A percentile compares a stretch with the other conserved stretches of the same genome.
These are phyloP conservation scores for Boletus nobilissimus DNA, from an alignment of 1,284 basidiomycete genomes.

Conservation along the genomic window DNA sequence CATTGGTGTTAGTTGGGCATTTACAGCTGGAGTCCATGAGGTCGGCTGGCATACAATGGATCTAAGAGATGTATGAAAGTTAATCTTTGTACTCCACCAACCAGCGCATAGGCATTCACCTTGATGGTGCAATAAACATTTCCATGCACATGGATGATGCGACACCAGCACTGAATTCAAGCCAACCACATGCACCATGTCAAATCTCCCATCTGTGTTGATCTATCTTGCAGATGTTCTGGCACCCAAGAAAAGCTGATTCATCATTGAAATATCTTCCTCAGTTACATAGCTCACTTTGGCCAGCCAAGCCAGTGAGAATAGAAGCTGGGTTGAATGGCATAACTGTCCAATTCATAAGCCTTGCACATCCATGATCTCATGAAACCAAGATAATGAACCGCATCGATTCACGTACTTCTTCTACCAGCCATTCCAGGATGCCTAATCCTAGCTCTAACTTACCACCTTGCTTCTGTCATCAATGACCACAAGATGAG, in stretches of 20 bases:
- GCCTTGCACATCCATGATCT: slow-evolving; percentile 14
- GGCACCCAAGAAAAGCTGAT: slow-evolving; percentile 94
- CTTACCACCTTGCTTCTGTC: slow-evolving; percentile 96
- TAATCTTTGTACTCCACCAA: slow-evolving; percentile 21
- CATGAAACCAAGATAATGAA: slow-evolving; percentile 49
- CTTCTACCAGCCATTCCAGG: slow-evolving; percentile 82
- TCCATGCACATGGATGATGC: slow-evolving; percentile 19
- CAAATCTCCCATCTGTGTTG: slow-evolving; percentile 53
- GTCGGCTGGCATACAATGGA: slow-evolving; percentile 17
- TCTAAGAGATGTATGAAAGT: slow-evolving; percentile 21
- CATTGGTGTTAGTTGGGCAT: slow-evolving; percentile 14
- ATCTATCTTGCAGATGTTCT: slow-evolving; percentile 80
- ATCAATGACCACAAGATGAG: slow-evolving; percentile 97
- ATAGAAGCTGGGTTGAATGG: slow-evolving; percentile 95
- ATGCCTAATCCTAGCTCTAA: slow-evolving; percentile 83
- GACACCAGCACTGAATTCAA: slow-evolving; percentile 17
- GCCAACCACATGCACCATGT: slow-evolving; percentile 33
- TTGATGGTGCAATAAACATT: slow-evolving; percentile 1
- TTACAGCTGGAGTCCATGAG: slow-evolving; percentile 23
- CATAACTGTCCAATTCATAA: slow-evolving; percentile 68
- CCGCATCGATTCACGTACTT: slow-evolving; percentile 88
- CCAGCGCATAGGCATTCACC: slow-evolving; percentile 6
- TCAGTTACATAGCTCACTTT: slow-evolving; percentile 83
- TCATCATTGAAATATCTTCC: slow-evolving; percentile 92
- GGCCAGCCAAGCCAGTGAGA: slow-evolving; percentile 80